Conservation (phyloP, 805 yeast genomes). For the Wickerhamomyces sydowiorum region DNA sequence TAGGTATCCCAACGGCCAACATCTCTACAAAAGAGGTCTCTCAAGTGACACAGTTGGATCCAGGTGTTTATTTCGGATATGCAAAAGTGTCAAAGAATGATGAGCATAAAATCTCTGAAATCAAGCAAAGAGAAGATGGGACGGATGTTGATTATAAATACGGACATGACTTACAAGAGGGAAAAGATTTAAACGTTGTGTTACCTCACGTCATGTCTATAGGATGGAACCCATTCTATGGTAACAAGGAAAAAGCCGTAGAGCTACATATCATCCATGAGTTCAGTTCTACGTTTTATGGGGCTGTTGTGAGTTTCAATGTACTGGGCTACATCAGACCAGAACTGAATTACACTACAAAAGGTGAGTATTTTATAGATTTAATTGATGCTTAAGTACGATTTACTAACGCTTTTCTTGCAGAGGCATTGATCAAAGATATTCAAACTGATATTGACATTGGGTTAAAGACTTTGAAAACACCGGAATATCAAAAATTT, state of each 20-base stretch:
- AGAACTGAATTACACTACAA: slow-evolving; percentile 77
- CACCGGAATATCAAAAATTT: slow-evolving; percentile 34
- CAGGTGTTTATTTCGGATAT: slow-evolving; percentile 93
- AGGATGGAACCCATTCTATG: slow-evolving; percentile 93
- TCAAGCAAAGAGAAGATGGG: slow-evolving; percentile 29
- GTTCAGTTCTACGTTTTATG: slow-evolving; percentile 69
- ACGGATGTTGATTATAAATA: slow-evolving; percentile 49
- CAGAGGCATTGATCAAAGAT: slow-evolving; percentile 79
- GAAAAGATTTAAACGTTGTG: slow-evolving; percentile 35
- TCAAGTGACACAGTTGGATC: slow-evolving; percentile 35
- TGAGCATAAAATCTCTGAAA: slow-evolving; percentile 10
- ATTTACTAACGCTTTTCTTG: background rate
- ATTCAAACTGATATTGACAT: slow-evolving; percentile 73
- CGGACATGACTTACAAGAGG: slow-evolving; percentile 42
- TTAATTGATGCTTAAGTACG: background rate
- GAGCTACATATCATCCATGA: slow-evolving; percentile 82
- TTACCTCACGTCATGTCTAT: slow-evolving; percentile 92
- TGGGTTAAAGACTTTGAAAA: slow-evolving; percentile 45
- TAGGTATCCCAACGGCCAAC: slow-evolving; percentile 96
- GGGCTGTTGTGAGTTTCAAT: slow-evolving; percentile 63
- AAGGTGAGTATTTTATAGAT: slow-evolving; percentile 26
- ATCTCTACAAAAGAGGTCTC: slow-evolving; percentile 51
- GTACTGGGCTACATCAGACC: slow-evolving; percentile 90
- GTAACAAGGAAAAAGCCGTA: slow-evolving; percentile 74
- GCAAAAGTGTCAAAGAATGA: slow-evolving; percentile 30